phyloP scores from a whole-genome alignment of 1,284 basidiomycete genomes.

The Sanguinoderma infundibulare region DNA sequence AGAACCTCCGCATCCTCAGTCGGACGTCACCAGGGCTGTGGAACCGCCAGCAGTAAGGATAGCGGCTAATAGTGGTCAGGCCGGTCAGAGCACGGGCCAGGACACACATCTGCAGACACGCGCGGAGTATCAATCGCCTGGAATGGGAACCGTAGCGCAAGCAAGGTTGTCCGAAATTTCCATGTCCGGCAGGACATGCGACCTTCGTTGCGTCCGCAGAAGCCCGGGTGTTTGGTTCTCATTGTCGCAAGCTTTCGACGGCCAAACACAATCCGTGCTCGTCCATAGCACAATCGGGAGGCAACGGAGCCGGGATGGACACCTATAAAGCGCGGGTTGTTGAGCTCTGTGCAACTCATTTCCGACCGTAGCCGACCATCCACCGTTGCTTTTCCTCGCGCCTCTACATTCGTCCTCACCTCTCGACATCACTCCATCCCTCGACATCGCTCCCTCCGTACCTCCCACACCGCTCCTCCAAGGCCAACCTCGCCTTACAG shows the following conservation, averaged over 20 bases:
- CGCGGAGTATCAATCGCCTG: too few relatives aligned
- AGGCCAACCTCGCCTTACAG: too few relatives aligned
- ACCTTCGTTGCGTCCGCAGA: neutral
- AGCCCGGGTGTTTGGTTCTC: neutral
- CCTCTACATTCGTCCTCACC: neutral
- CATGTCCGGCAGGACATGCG: neutral
- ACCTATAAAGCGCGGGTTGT: neutral
- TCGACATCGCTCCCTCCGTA: too few relatives aligned
- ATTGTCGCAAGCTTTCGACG: neutral
- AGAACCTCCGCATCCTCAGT: too few relatives aligned
- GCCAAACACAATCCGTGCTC: conserved; percentile 1
- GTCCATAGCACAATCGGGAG: neutral
- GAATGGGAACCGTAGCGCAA: too few relatives aligned
- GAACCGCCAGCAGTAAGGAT: too few relatives aligned
- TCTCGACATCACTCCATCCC: too few relatives aligned
- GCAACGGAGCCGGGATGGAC: neutral
- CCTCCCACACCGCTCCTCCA: too few relatives aligned
- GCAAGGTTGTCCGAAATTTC: neutral
- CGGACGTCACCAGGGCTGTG: too few relatives aligned
- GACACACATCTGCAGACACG: too few relatives aligned
- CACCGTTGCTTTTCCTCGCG: neutral
- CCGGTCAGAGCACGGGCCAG: too few relatives aligned
- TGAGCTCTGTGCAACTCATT: neutral
- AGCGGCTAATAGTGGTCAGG: too few relatives aligned
- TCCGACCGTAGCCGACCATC: neutral